Percentiles rank a stretch among this genome's conserved stretches.
Evolutionary conservation across 441 rosid genomes (phyloP).

Genomic region (Populus hybrid): DNA sequence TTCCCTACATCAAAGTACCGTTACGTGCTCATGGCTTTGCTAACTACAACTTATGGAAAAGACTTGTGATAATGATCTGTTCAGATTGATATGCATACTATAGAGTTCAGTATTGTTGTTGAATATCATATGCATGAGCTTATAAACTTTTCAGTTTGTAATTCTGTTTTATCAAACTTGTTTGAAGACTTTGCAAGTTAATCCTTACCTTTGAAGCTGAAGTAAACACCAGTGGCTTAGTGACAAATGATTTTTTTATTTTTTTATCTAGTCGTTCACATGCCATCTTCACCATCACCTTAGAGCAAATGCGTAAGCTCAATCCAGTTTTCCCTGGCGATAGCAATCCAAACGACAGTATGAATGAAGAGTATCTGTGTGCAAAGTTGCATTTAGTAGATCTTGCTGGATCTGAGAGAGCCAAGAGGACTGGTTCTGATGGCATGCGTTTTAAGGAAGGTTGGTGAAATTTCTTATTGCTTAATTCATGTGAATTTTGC

Average conservation of each 20-base stretch:
- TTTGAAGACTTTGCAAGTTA: slow-evolving; percentile 5
- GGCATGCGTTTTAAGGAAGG: slow-evolving; percentile 99
- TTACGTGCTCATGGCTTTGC: background rate
- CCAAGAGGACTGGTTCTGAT: slow-evolving; percentile 96
- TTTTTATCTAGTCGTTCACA: slow-evolving; percentile 81
- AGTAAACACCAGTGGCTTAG: background rate
- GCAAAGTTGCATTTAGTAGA: slow-evolving; percentile 98
- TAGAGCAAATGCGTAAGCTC: slow-evolving; percentile 90
- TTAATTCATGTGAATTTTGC: slow-evolving; percentile 16
- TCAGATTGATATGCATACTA: background rate
- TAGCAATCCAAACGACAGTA: slow-evolving; percentile 45
- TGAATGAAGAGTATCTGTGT: slow-evolving; percentile 93
- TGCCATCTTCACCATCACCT: slow-evolving; percentile 96
- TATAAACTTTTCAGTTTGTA: background rate
- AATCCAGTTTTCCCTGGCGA: slow-evolving; percentile 58
- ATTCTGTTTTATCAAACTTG: background rate
- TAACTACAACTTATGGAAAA: background rate
- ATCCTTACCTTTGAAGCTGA: slow-evolving; percentile 8
- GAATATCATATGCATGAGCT: background rate
- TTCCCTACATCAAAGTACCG: background rate
- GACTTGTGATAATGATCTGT: background rate
- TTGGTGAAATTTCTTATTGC: slow-evolving; percentile 27
- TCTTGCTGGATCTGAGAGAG: slow-evolving; percentile 99
- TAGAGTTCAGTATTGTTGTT: background rate
- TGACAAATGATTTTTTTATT: slow-evolving; percentile 20